Evolutionary conservation across 2,329 filamentous ascomycete species (phyloP).

Genomic region (Arthrobotrys conoides): DNA sequence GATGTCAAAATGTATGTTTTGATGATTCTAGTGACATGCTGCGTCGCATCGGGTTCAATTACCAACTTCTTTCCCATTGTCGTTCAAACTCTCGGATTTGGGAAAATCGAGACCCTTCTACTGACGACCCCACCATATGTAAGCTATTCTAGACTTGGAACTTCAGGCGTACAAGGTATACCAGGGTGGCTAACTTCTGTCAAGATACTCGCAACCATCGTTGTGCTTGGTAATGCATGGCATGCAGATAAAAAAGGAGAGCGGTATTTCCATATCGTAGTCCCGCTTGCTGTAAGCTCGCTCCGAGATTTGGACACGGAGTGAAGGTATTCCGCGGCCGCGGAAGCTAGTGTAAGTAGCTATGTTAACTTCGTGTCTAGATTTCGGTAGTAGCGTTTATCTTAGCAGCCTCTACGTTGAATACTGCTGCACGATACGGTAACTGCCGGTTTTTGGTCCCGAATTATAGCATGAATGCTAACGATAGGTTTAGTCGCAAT

Average conservation of each 20-base stretch:
- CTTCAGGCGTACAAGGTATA: not conserved
- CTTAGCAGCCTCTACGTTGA: conserved; percentile 75
- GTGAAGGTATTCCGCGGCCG: not conserved
- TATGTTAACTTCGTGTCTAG: conserved; percentile 25
- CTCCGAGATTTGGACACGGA: not conserved
- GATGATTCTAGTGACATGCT: conserved; percentile 73
- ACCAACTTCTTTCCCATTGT: conserved; percentile 79
- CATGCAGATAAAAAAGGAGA: conserved; percentile 80
- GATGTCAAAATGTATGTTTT: conserved; percentile 76
- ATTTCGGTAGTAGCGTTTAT: conserved; percentile 77
- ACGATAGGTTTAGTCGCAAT: conserved; percentile 70
- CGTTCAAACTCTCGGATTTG: conserved; percentile 77
- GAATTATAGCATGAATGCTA: not conserved
- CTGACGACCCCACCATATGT: conserved; percentile 78
- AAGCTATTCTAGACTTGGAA: conserved; percentile 2
- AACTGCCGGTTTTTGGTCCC: conserved; percentile 4
- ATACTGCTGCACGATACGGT: conserved; percentile 74
- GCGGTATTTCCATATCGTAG: conserved; percentile 77
- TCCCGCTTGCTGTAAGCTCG: conserved; percentile 71
- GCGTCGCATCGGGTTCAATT: conserved; percentile 73
- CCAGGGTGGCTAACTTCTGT: conserved; percentile 12
- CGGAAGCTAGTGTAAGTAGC: not conserved
- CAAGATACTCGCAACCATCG: conserved; percentile 72
- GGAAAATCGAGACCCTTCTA: conserved; percentile 73
- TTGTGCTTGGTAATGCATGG: conserved; percentile 76